Conservation (phyloP, 1,284 basidiomycete species). For the Singerocomus rubriflavus region DNA sequence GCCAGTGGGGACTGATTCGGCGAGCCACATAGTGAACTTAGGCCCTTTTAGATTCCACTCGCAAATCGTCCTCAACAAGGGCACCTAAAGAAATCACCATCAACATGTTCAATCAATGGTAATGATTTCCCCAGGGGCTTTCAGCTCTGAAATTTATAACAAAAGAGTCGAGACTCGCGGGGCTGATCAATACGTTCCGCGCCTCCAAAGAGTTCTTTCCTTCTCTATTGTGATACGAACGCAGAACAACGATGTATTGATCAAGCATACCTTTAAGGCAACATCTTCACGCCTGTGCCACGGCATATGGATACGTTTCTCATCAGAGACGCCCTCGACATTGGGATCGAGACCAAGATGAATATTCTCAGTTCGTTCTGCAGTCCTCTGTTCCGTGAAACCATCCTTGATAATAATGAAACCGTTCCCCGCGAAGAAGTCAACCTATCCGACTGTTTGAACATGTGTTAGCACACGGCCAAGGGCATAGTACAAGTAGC, state of each 20-base stretch:
- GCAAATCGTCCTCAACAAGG: background rate
- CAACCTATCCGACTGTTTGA: constrained; percentile 41
- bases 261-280: constrained; percentile 44
- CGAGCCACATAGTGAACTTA: background rate
- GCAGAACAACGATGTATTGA: background rate
- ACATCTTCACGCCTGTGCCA: constrained; percentile 40
- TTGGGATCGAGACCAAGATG: constrained; percentile 48
- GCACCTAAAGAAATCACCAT: background rate
- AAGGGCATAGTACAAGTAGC: background rate
- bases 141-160: constrained; percentile 2
- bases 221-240: background rate
- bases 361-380: constrained; percentile 46
- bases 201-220: constrained; percentile 1
- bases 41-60: background rate
- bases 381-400: constrained; percentile 46
- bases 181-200: background rate
- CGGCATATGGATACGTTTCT: constrained; percentile 55
- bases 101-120: background rate
- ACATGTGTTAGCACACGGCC: background rate
- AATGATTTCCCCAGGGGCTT: background rate
- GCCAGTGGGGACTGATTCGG: constrained; percentile 1
- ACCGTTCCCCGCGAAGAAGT: constrained; percentile 54
- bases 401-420: constrained; percentile 53
- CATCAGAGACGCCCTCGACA: constrained; percentile 51
- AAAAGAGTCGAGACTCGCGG: background rate